Evolutionary conservation across 495 filamentous ascomycete genomes (phyloP).

Genomic region (Annulohypoxylon bovei): DNA sequence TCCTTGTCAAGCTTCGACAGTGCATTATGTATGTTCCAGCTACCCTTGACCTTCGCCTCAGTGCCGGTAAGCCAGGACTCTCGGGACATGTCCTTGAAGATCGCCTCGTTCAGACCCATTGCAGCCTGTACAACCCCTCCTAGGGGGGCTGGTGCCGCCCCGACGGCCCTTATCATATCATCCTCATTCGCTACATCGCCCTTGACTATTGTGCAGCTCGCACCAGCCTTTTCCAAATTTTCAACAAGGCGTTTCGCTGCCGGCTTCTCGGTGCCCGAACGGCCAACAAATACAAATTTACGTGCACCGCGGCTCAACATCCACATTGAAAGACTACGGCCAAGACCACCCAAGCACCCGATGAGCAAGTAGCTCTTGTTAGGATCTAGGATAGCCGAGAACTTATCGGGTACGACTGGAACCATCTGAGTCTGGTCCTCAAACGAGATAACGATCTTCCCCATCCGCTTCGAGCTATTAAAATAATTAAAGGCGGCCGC

Average conservation of each 20-base stretch:
- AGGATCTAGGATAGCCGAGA: constrained; percentile 22
- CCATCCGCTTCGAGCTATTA: constrained; percentile 19
- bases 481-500: constrained; percentile 5
- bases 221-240: constrained; percentile 48
- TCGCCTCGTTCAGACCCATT: constrained; percentile 56
- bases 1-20: constrained; percentile 25
- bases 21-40: constrained; percentile 13
- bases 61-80: constrained; percentile 56
- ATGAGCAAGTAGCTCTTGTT: constrained; percentile 61
- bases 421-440: constrained; percentile 12
- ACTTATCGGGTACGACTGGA: background rate
- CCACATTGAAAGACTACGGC: constrained; percentile 65
- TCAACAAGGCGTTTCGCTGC: constrained; percentile 51
- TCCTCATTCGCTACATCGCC: constrained; percentile 52
- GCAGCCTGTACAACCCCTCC: constrained; percentile 56
- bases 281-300: constrained; percentile 64
- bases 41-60: constrained; percentile 60
- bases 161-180: constrained; percentile 46
- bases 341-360: constrained; percentile 70
- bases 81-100: constrained; percentile 57
- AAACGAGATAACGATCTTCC: constrained; percentile 26
- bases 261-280: constrained; percentile 53
- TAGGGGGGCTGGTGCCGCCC: constrained; percentile 43
- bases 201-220: constrained; percentile 45
- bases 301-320: constrained; percentile 65